Evolutionary conservation across 75 land plant species (phyloP), one percentile per base, ranked within the genome.

Genomic region (Sequoia sempervirens): DNA sequence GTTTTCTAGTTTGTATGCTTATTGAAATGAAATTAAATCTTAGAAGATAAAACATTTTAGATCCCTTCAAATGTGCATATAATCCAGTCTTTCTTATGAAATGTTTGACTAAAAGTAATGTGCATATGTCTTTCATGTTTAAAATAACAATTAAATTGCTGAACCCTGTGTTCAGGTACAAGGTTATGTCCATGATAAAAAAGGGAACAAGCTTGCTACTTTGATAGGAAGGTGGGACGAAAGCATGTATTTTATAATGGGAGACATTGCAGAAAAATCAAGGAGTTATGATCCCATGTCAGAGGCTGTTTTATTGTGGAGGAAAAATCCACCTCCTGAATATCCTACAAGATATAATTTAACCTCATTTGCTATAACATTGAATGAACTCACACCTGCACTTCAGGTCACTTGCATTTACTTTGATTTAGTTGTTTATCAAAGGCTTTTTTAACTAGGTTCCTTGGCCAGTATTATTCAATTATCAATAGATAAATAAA

Each of bases 211-310:
- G 82, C 87, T 90, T 26, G 91, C 91, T 80, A 90, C 91, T 34
- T 64, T 90, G 46, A 52, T 90, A 74, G 91, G 91, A 64, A 90
- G 89, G 82, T 90, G 91, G 91, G 91, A 90, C 82, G 91, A 89
- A 78, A 84, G 88, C 82, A 90, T 90, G 91, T 84, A 86, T 85
- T 90, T 84, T 82, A 86, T 90, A 20, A 75, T 64, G 53, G 89
- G 88, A 64, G 91, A 92, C 86, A 69, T 85, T 40, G 84, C 64
- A 30, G 72, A 74, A 26, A 86, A 87, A 82, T 80, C 80, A 6
- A 91, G 86, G 61, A 84, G 81, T 34, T 87, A 84, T 46, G 82
- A 89, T 81, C 87, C 84, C 9, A 89, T 90, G 91, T 79, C 85
- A 26, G 87, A 91, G 13, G 91, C 89, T 18, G 76, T 81, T 20